phyloP scores from a whole-genome alignment of 345 rosid genomes.

The Salix arbutifolia region DNA sequence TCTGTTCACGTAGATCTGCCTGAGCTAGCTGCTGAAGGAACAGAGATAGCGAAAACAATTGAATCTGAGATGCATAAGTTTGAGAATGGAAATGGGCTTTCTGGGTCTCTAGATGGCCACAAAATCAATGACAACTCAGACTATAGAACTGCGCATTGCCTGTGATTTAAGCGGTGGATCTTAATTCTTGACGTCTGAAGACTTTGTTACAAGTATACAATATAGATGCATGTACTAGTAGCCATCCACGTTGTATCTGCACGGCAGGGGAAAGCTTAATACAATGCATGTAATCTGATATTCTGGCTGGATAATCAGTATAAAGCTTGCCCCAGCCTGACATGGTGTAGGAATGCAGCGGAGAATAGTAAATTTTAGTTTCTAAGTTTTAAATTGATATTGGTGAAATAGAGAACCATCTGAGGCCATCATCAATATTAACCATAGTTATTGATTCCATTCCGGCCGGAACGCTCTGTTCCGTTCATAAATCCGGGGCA shows the following conservation, averaged over 20 bases:
- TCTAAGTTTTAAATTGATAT: neutral
- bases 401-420: neutral
- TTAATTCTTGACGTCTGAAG: neutral
- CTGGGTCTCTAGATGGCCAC: conserved; percentile 26
- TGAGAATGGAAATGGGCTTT: conserved; percentile 42
- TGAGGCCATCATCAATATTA: neutral
- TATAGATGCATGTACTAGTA: conserved; percentile 3
- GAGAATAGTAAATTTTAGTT: neutral
- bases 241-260: conserved; percentile 1
- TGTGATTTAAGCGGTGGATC: neutral
- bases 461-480: no score
- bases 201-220: conserved; percentile 3
- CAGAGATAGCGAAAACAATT: conserved; percentile 59
- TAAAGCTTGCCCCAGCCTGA: conserved; percentile 12
- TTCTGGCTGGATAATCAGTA: conserved; percentile 10
- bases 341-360: conserved; percentile 14
- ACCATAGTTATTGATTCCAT: no score
- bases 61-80: conserved; percentile 73
- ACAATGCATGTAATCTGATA: conserved; percentile 2
- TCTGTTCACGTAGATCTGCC: conserved; percentile 87
- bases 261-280: neutral
- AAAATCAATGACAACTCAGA: conserved; percentile 31
- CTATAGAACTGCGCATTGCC: neutral
- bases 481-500: no score
- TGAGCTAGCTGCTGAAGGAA: conserved; percentile 54